Conservation (phyloP, 306 rosid species). For the Sicyos baderoa region DNA sequence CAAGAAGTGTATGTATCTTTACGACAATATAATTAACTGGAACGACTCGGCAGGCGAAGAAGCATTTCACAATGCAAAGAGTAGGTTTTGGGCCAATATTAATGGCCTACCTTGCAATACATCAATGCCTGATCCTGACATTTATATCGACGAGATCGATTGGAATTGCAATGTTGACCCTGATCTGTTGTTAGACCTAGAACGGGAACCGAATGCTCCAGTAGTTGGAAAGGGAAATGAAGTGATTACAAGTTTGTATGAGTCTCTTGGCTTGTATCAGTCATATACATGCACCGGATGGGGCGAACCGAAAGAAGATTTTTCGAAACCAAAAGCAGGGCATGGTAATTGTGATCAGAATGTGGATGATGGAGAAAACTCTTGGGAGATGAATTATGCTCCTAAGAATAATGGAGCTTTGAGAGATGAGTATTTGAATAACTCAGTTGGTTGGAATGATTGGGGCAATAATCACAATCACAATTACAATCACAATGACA, state of each 20-base stretch:
- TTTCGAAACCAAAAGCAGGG: slow-evolving; percentile 25
- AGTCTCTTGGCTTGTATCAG: slow-evolving; percentile 31
- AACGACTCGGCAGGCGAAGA: slow-evolving; percentile 71
- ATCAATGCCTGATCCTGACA: slow-evolving; percentile 60
- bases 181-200: slow-evolving; percentile 51
- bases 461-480: slow-evolving; percentile 20
- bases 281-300: slow-evolving; percentile 35
- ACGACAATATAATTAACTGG: slow-evolving; percentile 50
- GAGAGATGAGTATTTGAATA: slow-evolving; percentile 20
- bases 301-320: slow-evolving; percentile 40
- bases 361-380: slow-evolving; percentile 24
- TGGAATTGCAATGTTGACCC: slow-evolving; percentile 55
- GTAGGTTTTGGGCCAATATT: slow-evolving; percentile 52
- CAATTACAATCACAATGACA: too few relatives aligned
- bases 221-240: slow-evolving; percentile 17
- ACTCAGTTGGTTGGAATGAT: slow-evolving; percentile 28
- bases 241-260: slow-evolving; percentile 28
- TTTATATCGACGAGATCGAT: slow-evolving; percentile 48
- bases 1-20: slow-evolving; percentile 42
- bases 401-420: slow-evolving; percentile 15
- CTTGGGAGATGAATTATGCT: slow-evolving; percentile 31
- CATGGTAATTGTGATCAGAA: slow-evolving; percentile 20
- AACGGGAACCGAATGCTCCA: slow-evolving; percentile 30
- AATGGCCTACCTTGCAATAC: slow-evolving; percentile 38
- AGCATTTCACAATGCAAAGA: slow-evolving; percentile 71